These are phyloP conservation scores for Fraxinus xanthoxyloides DNA, from an alignment of 305 asterid species.

Conservation along the genomic window DNA sequence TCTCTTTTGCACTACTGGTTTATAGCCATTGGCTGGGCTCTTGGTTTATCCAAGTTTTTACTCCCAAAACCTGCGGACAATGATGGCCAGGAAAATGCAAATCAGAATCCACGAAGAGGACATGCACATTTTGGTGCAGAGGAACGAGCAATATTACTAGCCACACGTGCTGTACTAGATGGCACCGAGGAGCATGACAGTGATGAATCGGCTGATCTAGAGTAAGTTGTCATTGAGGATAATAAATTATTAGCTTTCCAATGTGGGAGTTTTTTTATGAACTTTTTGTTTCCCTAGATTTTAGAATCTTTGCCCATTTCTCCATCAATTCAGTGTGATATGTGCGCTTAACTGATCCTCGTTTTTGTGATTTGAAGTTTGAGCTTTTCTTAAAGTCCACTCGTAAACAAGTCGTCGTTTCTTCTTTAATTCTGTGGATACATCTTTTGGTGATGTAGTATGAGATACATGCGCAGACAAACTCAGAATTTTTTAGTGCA, in stretches of 20 bases:
- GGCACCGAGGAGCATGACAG: constrained; percentile 48
- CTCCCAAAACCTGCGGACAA: constrained; percentile 88
- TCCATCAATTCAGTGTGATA: not conserved
- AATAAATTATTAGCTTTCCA: not conserved
- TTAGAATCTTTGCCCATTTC: not conserved
- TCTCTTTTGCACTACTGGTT: constrained; percentile 94
- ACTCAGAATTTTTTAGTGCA: not conserved
- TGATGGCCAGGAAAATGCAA: constrained; percentile 73
- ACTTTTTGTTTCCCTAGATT: not conserved
- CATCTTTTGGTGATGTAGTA: not conserved
- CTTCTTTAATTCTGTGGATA: not conserved
- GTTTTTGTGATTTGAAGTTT: not conserved
- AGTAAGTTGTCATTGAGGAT: constrained; percentile 53
- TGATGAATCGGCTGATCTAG: constrained; percentile 69
- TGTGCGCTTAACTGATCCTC: not conserved
- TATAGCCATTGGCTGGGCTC: constrained; percentile 92
- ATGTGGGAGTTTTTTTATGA: not conserved
- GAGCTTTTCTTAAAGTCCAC: not conserved
- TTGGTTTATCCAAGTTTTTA: constrained; percentile 84
- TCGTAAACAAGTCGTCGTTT: not conserved
- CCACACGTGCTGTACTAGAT: constrained; percentile 41
- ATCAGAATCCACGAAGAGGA: constrained; percentile 63
- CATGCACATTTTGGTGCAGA: constrained; percentile 56
- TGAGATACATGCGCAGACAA: not conserved
- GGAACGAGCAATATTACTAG: constrained; percentile 43